Conservation (phyloP, 2,329 filamentous ascomycete genomes). For the Claviceps quebecensis region DNA sequence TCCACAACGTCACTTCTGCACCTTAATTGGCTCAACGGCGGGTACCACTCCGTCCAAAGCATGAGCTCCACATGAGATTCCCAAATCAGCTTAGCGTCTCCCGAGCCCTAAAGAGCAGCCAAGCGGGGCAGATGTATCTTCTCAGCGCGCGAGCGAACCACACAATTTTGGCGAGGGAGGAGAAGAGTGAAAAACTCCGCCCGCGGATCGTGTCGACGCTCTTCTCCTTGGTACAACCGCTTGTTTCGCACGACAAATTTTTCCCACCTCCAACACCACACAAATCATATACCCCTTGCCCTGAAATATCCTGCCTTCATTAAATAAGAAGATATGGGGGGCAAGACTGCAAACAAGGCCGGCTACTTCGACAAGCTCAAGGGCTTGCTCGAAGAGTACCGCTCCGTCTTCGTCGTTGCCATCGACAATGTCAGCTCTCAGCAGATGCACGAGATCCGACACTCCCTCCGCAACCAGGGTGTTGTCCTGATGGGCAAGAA, state of each 20-base stretch:
- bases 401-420: slow-evolving; percentile 91
- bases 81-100: slow-evolving; percentile 15
- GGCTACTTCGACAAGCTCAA: slow-evolving; percentile 99
- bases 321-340: slow-evolving; percentile 93
- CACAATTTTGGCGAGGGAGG: slow-evolving; percentile 16
- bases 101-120: slow-evolving; percentile 24
- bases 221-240: neutral
- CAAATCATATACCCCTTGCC: slow-evolving; percentile 35
- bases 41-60: neutral
- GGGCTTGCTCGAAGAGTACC: slow-evolving; percentile 89
- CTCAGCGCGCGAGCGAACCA: slow-evolving; percentile 7
- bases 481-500: slow-evolving; percentile 99
- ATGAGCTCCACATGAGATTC: neutral
- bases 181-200: slow-evolving; percentile 8
- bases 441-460: slow-evolving; percentile 99
- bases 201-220: neutral
- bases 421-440: slow-evolving; percentile 99
- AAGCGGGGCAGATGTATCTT: neutral
- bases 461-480: slow-evolving; percentile 76
- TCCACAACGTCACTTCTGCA: neutral
- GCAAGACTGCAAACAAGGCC: slow-evolving; percentile 87
- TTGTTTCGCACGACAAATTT: slow-evolving; percentile 1
- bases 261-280: slow-evolving; percentile 11
- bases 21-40: neutral
- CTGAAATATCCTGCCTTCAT: slow-evolving; percentile 99